These are phyloP conservation scores for Stellera chamaejasme DNA, from an alignment of 345 rosid genomes.

Conservation along the genomic window DNA sequence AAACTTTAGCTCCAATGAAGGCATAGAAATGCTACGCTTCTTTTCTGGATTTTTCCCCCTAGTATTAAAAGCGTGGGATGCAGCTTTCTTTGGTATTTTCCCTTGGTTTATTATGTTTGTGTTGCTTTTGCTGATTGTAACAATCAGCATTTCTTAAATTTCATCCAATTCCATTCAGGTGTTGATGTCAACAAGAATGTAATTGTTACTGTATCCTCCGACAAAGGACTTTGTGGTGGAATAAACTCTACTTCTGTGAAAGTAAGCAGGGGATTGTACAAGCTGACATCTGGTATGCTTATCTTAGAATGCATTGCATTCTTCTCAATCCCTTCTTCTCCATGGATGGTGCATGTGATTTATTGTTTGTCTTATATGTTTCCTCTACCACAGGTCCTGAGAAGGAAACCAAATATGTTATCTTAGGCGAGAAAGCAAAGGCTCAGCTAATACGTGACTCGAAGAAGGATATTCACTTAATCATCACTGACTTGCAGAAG, in stretches of 20 bases:
- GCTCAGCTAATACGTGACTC: slow-evolving; percentile 84
- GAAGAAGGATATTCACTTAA: slow-evolving; percentile 52
- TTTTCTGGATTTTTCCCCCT: background rate
- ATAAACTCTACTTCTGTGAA: slow-evolving; percentile 90
- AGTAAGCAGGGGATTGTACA: slow-evolving; percentile 64
- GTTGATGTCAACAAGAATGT: slow-evolving; percentile 93
- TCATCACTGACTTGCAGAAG: slow-evolving; percentile 71
- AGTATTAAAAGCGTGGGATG: background rate
- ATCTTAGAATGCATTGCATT: slow-evolving; percentile 2
- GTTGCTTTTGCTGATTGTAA: too few species aligned
- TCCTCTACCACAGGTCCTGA: slow-evolving; percentile 59
- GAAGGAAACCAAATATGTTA: slow-evolving; percentile 68
- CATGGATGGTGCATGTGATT: background rate
- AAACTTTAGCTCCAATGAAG: background rate
- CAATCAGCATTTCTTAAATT: too few species aligned
- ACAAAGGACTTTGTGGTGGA: slow-evolving; percentile 99
- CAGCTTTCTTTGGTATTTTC: background rate
- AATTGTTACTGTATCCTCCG: slow-evolving; percentile 82
- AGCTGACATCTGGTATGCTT: slow-evolving; percentile 58
- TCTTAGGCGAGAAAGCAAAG: slow-evolving; percentile 90
- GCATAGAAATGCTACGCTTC: background rate
- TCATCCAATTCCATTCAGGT: slow-evolving; percentile 30
- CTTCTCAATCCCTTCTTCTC: background rate
- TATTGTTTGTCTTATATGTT: too few species aligned
- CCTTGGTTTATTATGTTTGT: background rate